These are phyloP conservation scores for Cadophora sp. DNA, from an alignment of 2,329 filamentous ascomycete species.

Conservation along the genomic window DNA sequence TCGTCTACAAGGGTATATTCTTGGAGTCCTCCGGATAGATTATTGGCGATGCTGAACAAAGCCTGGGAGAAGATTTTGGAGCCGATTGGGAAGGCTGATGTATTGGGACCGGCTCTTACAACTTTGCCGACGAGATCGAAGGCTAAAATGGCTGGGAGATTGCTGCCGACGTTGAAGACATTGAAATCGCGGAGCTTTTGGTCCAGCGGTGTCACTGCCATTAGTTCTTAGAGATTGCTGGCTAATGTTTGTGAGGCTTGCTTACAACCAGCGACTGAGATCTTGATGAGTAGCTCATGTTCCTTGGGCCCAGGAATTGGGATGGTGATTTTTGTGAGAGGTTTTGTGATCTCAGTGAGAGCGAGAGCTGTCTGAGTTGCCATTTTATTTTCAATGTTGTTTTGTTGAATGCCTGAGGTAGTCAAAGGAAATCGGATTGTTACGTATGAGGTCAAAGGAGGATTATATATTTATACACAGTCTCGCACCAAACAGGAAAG, in stretches of 20 bases:
- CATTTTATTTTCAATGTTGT: background rate
- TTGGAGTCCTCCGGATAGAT: conserved; percentile 45
- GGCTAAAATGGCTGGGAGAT: conserved; percentile 46
- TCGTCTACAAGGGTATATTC: conserved; percentile 49
- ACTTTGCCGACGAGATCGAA: conserved; percentile 48
- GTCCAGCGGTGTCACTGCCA: conserved; percentile 45
- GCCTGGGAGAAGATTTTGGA: conserved; percentile 46
- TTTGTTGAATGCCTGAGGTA: background rate
- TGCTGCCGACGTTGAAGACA: conserved; percentile 45
- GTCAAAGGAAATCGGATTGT: background rate
- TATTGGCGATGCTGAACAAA: conserved; percentile 16
- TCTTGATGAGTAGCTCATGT: conserved; percentile 48
- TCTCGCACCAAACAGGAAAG: background rate
- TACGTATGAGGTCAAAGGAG: background rate
- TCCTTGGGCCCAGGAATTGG: conserved; percentile 44
- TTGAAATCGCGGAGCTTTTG: conserved; percentile 48
- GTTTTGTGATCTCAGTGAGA: conserved; percentile 40
- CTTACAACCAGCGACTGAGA: conserved; percentile 45
- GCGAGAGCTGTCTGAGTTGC: conserved; percentile 41
- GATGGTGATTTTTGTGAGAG: conserved; percentile 33
- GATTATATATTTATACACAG: background rate
- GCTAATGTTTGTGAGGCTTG: background rate
- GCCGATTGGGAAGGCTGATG: conserved; percentile 39
- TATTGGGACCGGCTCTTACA: conserved; percentile 41
- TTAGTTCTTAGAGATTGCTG: background rate